phyloP scores from a whole-genome alignment of 2,329 filamentous ascomycete genomes.

The Parastagonospora nodorum region DNA sequence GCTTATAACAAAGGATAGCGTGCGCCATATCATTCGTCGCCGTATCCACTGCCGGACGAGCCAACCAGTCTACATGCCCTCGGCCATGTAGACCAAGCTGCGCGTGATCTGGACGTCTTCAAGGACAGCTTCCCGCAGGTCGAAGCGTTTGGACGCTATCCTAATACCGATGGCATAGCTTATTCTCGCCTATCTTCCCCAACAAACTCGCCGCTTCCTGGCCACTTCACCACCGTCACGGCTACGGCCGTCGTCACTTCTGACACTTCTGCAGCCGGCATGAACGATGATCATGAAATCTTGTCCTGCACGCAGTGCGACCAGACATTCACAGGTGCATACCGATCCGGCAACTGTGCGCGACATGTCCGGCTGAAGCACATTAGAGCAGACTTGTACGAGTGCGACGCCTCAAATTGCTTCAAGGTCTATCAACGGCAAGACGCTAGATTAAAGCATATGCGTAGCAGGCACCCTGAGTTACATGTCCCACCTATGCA shows the following conservation, averaged over 20 bases:
- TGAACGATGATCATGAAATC: neutral
- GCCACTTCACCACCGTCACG: too few relatives aligned
- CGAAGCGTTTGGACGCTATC: too few relatives aligned
- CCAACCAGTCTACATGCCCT: too few relatives aligned
- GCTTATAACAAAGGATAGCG: neutral
- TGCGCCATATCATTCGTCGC: neutral
- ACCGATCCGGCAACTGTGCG: slow-evolving; percentile 11
- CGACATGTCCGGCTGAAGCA: slow-evolving; percentile 16
- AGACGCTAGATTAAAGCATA: slow-evolving; percentile 18
- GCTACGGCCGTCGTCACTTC: neutral
- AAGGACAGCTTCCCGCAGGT: too few relatives aligned
- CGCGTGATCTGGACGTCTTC: too few relatives aligned
- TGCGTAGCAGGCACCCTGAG: slow-evolving; percentile 10
- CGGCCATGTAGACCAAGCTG: too few relatives aligned
- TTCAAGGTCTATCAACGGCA: slow-evolving; percentile 5
- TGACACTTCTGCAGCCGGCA: neutral
- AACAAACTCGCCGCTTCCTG: too few relatives aligned
- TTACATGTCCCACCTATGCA: slow-evolving; percentile 1
- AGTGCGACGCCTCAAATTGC: slow-evolving; percentile 8
- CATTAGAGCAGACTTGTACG: neutral
- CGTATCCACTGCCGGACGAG: neutral
- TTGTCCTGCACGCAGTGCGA: slow-evolving; percentile 7
- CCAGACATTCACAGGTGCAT: slow-evolving; percentile 11
- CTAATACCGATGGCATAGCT: too few relatives aligned
- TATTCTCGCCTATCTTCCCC: too few relatives aligned